Evolutionary conservation across 139 green algal genomes (phyloP).

Genomic region (Chlamydomonas sphaeroides): DNA sequence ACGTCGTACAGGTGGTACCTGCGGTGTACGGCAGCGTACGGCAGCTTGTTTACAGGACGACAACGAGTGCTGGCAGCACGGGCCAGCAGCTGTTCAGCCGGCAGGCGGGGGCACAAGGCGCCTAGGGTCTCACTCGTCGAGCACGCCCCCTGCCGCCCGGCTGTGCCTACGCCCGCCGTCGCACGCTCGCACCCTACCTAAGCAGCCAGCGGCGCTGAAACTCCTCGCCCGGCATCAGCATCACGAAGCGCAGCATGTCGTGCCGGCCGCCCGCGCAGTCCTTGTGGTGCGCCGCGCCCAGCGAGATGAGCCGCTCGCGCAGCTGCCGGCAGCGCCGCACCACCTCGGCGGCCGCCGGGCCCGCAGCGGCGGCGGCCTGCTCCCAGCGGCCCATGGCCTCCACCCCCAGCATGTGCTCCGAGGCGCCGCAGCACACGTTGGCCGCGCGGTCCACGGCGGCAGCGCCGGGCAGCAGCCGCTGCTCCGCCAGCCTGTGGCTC

Average conservation of each 20-base stretch:
- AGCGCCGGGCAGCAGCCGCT: too few species aligned
- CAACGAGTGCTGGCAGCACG: too few species aligned
- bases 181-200: background rate
- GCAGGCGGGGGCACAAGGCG: background rate
- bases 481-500: background rate
- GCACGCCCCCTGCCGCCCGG: too few species aligned
- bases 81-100: background rate
- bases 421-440: background rate
- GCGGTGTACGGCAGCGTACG: too few species aligned
- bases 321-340: background rate
- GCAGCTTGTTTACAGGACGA: background rate
- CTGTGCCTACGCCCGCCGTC: too few species aligned
- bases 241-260: constrained; percentile 6
- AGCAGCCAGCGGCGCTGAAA: constrained; percentile 5
- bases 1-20: constrained; percentile 16
- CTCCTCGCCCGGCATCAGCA: background rate
- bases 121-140: too few species aligned
- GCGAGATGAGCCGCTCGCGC: background rate
- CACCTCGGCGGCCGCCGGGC: background rate
- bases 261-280: background rate
- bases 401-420: background rate
- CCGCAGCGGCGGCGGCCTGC: background rate
- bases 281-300: background rate
- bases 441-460: background rate
- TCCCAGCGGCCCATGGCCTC: background rate